Evolutionary conservation across 2,329 filamentous ascomycete genomes (phyloP), one percentile per base, ranked within the genome.

Genomic region (Orbilia quercus): DNA sequence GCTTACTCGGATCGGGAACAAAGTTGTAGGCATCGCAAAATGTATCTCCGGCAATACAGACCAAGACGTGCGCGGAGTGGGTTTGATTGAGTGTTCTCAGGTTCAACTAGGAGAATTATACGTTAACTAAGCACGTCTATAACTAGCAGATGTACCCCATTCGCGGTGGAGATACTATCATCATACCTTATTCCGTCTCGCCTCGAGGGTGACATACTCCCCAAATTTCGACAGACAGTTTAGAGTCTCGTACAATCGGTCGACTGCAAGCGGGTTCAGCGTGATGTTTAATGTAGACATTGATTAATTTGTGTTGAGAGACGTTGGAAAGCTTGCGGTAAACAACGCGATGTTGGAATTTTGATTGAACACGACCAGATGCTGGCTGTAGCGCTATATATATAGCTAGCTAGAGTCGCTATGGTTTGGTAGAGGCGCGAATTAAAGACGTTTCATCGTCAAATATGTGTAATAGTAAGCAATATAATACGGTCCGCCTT

Each of bases 141-240:
- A 55, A 2, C 40, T 34, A 55, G 14, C 14, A 40, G 4, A 48
- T 9, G 7, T 11, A 23, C 11, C 23, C 14, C 7, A 23, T 23
- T 48, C 18, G 2, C 16, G 23, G 6, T 7, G 44, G 16, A 48
- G 14, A 42, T 38, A n/a, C 23, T 53, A 11, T 4, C 40, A 23
- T 44, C 34, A 11, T 80, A 83, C 84, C 79, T 81, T 82, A 72
- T 84, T 84, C 69, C 79, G 80, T 75, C 82, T 80, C 60, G 84
- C 84, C 76, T 85, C 84, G 58, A 86, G 80, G 14, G 82, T 83
- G 11, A 86, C 83, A 2, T 81, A 81, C 73, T 85, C 84, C 77
- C 82, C 83, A 79, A 86, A 67, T 76, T 85, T 85, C 47, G 82
- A 82, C 2, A 86, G 80, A 77, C 84, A 85, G 2, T 81, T 78